These are phyloP conservation scores for Penicillium sp. DNA, from an alignment of 2,329 filamentous ascomycete species.

Conservation along the genomic window DNA sequence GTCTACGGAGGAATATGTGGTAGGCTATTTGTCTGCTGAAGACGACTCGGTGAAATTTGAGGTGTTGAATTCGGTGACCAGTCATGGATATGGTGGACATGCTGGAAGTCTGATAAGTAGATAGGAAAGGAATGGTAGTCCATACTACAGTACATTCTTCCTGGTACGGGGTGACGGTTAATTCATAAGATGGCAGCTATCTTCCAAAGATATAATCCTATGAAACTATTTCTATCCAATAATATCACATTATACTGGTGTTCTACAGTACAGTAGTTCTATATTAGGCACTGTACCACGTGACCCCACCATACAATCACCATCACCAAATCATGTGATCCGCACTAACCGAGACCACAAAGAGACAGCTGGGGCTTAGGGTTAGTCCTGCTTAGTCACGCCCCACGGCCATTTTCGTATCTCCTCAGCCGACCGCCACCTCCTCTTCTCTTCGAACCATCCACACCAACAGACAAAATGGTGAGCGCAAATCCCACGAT, in stretches of 20 bases:
- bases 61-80: slow-evolving; percentile 37
- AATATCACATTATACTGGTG: neutral
- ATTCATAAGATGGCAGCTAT: too few relatives aligned
- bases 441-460: slow-evolving; percentile 32
- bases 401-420: slow-evolving; percentile 37
- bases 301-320: neutral
- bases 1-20: slow-evolving; percentile 42
- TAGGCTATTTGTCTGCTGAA: slow-evolving; percentile 39
- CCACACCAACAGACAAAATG: slow-evolving; percentile 37
- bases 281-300: neutral
- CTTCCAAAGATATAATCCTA: neutral
- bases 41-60: slow-evolving; percentile 35
- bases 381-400: slow-evolving; percentile 32
- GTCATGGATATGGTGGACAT: slow-evolving; percentile 28
- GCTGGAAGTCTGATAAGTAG: slow-evolving; percentile 28
- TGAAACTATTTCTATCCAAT: neutral
- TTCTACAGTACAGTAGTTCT: neutral
- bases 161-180: neutral
- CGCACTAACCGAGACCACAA: slow-evolving; percentile 30
- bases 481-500: slow-evolving; percentile 27
- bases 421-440: slow-evolving; percentile 27
- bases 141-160: too few relatives aligned
- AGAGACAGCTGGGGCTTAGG: slow-evolving; percentile 32
- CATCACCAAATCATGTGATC: slow-evolving; percentile 8
- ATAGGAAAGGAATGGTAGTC: slow-evolving; percentile 12